These are phyloP conservation scores for Beta corolliflora DNA, from an alignment of 179 eudicot species.

Conservation along the genomic window DNA sequence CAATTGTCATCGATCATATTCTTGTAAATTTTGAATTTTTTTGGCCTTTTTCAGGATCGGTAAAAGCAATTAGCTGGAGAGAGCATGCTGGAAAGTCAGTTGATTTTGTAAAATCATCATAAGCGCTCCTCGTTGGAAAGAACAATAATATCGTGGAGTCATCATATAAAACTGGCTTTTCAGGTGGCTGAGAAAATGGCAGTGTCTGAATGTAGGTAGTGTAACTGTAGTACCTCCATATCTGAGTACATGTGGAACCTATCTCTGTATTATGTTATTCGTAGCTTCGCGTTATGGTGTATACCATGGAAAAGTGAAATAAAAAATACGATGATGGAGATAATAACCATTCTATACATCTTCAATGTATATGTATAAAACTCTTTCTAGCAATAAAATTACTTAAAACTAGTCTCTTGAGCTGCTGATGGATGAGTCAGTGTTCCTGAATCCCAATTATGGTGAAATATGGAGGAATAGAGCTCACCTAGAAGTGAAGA, in stretches of 20 bases:
- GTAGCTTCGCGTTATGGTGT: not conserved
- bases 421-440: not conserved
- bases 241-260: not conserved
- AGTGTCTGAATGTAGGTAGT: not conserved
- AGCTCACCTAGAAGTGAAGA: no score
- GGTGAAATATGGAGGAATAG: no score
- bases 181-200: not conserved
- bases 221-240: not conserved
- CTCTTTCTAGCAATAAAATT: not conserved
- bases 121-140: not conserved
- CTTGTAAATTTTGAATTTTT: not conserved
- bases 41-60: conserved; percentile 1
- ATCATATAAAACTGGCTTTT: not conserved
- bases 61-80: not conserved
- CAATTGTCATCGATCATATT: not conserved
- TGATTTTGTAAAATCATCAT: not conserved
- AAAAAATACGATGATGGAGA: not conserved
- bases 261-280: not conserved
- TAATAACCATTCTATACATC: not conserved
- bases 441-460: not conserved
- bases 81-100: conserved; percentile 6
- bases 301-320: not conserved
- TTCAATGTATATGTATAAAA: no score
- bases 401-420: not conserved
- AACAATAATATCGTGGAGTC: not conserved